Percentiles rank a stretch among this genome's conserved stretches.
phyloP scores from a whole-genome alignment of 495 filamentous ascomycete genomes.

The Rhizodiscina lignyota region DNA sequence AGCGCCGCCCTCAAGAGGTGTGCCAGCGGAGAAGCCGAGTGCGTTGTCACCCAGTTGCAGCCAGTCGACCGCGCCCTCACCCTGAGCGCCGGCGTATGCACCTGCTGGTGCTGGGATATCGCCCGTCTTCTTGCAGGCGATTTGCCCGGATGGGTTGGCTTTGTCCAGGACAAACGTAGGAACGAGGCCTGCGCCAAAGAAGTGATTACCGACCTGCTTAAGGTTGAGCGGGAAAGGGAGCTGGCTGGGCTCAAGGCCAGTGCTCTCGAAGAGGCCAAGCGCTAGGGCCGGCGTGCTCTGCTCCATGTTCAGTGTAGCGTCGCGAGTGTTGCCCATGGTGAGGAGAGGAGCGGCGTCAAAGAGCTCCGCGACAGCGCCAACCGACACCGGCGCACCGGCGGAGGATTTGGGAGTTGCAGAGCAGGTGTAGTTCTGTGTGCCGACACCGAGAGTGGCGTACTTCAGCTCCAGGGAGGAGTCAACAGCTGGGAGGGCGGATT shows the following conservation, averaged over 20 bases:
- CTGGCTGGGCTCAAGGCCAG: neutral
- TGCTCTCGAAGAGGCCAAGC: constrained; percentile 1
- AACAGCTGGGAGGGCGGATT: constrained; percentile 1
- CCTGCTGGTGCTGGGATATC: constrained; percentile 2
- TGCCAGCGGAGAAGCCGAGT: no score
- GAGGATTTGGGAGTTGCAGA: neutral
- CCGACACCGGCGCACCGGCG: constrained; percentile 1
- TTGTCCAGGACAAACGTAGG: constrained; percentile 8
- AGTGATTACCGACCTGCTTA: constrained; percentile 8
- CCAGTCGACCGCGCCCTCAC: constrained; percentile 10
- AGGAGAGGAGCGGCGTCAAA: constrained; percentile 8
- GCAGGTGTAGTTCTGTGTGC: constrained; percentile 17
- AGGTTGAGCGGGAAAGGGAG: constrained; percentile 1
- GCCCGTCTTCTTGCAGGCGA: constrained; percentile 3
- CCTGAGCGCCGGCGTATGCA: constrained; percentile 1
- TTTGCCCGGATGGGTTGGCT: neutral
- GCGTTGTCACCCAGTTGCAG: constrained; percentile 4
- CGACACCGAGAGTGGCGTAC: constrained; percentile 11
- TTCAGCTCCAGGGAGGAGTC: constrained; percentile 6
- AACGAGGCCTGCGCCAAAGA: constrained; percentile 5
- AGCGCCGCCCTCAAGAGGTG: neutral
- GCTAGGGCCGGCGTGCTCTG: neutral
- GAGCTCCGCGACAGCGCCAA: constrained; percentile 11
- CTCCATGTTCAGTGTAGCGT: neutral
- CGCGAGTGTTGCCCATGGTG: neutral